Evolutionary conservation across 805 yeast species (phyloP).

Genomic region (Alloascoidea hylecoeti): DNA sequence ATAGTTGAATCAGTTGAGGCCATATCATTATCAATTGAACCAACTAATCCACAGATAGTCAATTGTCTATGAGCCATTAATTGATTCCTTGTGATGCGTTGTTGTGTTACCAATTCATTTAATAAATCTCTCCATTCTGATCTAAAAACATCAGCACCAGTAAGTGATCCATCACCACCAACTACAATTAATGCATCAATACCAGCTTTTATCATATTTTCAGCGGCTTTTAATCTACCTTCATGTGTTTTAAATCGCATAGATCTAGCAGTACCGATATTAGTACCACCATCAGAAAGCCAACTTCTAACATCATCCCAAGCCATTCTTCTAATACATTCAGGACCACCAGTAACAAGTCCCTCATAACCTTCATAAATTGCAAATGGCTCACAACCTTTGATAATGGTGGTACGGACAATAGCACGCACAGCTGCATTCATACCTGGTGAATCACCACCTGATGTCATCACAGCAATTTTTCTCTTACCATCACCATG

Average conservation of each 20-base stretch:
- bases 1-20: slow-evolving; percentile 92
- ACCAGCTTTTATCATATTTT: slow-evolving; percentile 73
- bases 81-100: slow-evolving; percentile 43
- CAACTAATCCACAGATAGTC: slow-evolving; percentile 88
- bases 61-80: slow-evolving; percentile 51
- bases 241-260: slow-evolving; percentile 70
- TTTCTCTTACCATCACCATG: slow-evolving; percentile 17
- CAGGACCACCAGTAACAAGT: slow-evolving; percentile 71
- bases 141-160: slow-evolving; percentile 94
- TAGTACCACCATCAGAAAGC: slow-evolving; percentile 87
- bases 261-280: slow-evolving; percentile 93
- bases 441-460: slow-evolving; percentile 99
- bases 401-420: slow-evolving; percentile 78
- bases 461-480: slow-evolving; percentile 94
- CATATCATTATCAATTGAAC: slow-evolving; percentile 98
- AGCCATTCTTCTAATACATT: slow-evolving; percentile 54
- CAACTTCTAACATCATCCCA: slow-evolving; percentile 97
- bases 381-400: slow-evolving; percentile 84
- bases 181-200: slow-evolving; percentile 92
- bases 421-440: slow-evolving; percentile 93
- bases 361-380: slow-evolving; percentile 94
- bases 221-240: slow-evolving; percentile 77
- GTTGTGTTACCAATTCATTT: slow-evolving; percentile 46
- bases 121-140: slow-evolving; percentile 88
- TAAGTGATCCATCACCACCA: slow-evolving; percentile 97